Percentiles rank a stretch among this genome's conserved stretches.
phyloP scores from a whole-genome alignment of 1,139 yeast species.

The Debaryomyces robertsiae region DNA sequence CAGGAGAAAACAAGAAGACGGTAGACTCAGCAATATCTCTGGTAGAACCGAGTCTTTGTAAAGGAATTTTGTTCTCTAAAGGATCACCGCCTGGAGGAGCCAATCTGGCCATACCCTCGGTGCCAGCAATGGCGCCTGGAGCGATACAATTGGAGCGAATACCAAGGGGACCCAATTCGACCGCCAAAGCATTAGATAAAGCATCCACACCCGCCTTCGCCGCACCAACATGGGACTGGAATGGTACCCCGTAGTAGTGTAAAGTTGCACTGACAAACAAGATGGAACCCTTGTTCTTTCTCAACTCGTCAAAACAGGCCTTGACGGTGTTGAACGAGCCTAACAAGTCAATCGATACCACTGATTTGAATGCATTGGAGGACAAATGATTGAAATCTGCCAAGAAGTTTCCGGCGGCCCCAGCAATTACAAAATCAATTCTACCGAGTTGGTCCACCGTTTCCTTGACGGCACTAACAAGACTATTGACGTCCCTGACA shows the following conservation, averaged over 20 bases:
- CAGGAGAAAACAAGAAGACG: slow-evolving; percentile 78
- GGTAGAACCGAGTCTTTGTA: slow-evolving; percentile 75
- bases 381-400: slow-evolving; percentile 79
- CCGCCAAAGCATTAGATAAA: slow-evolving; percentile 78
- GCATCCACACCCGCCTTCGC: slow-evolving; percentile 98
- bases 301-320: slow-evolving; percentile 72
- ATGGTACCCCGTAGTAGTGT: slow-evolving; percentile 88
- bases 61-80: slow-evolving; percentile 57
- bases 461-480: slow-evolving; percentile 62
- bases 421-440: slow-evolving; percentile 87
- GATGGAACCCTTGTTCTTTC: slow-evolving; percentile 68
- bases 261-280: slow-evolving; percentile 90
- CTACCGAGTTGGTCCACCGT: slow-evolving; percentile 71
- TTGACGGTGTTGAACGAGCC: slow-evolving; percentile 90
- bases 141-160: slow-evolving; percentile 83
- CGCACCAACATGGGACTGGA: slow-evolving; percentile 88
- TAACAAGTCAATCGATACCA: slow-evolving; percentile 79
- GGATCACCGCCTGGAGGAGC: slow-evolving; percentile 41
- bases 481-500: slow-evolving; percentile 67
- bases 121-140: slow-evolving; percentile 83
- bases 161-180: slow-evolving; percentile 90
- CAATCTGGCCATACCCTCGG: slow-evolving; percentile 79
- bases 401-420: slow-evolving; percentile 95
- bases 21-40: slow-evolving; percentile 89
- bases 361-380: slow-evolving; percentile 86